phyloP scores from a whole-genome alignment of 495 filamentous ascomycete species.

The Hyaloscypha hepaticicola region DNA sequence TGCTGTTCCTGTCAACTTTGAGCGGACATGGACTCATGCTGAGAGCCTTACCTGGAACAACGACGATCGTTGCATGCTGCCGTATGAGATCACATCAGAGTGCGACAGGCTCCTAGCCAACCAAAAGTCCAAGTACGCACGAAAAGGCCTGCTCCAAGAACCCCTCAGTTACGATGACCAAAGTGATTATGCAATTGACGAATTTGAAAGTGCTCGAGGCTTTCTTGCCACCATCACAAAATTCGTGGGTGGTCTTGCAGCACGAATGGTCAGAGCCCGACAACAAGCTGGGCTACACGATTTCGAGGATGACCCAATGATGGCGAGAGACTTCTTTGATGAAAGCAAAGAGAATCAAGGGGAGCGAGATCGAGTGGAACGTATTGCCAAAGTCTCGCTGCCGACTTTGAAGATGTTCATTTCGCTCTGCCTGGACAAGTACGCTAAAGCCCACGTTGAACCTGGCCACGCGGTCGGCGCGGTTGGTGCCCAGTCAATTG shows the following conservation, averaged over 20 bases:
- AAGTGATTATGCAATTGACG: conserved; percentile 69
- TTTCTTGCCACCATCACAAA: conserved; percentile 76
- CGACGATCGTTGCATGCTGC: conserved; percentile 64
- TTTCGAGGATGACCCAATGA: conserved; percentile 26
- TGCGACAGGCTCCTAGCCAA: conserved; percentile 62
- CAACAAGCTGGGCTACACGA: conserved; percentile 31
- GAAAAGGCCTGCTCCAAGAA: conserved; percentile 52
- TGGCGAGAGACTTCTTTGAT: conserved; percentile 15
- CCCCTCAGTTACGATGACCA: conserved; percentile 62
- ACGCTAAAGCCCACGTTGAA: conserved; percentile 83
- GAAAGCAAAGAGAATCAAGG: conserved; percentile 32
- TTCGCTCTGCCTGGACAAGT: conserved; percentile 79
- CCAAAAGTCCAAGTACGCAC: conserved; percentile 62
- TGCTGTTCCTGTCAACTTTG: conserved; percentile 89
- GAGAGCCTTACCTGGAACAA: conserved; percentile 79
- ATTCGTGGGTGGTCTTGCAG: conserved; percentile 55
- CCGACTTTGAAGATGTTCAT: conserved; percentile 74
- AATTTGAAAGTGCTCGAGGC: conserved; percentile 77
- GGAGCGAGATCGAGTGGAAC: conserved; percentile 53
- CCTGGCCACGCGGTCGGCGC: conserved; percentile 97
- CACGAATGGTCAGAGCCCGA: conserved; percentile 51
- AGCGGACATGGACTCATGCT: conserved; percentile 85
- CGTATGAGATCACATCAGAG: conserved; percentile 67
- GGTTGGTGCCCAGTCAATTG: conserved; percentile 95
- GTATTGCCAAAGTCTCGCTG: conserved; percentile 77